Evolutionary conservation across 495 filamentous ascomycete species (phyloP), one percentile per base, ranked within the genome.

Genomic region (Penicillium samsonianum): DNA sequence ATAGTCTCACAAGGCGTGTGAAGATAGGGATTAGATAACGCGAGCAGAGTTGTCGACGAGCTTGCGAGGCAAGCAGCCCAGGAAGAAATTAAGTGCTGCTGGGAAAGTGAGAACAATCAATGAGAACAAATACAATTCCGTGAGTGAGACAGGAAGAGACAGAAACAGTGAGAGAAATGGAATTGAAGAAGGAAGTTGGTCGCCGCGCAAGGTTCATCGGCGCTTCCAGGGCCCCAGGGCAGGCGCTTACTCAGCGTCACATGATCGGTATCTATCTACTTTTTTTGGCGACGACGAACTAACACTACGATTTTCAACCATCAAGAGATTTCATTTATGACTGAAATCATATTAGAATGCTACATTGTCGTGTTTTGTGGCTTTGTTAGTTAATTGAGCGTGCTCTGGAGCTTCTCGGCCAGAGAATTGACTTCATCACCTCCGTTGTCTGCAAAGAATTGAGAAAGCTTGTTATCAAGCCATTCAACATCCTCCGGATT

Each of bases 401-500:
- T 38, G 11, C 14, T 48, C 30, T 53, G n/a, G 10, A 64, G 6
- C 49, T 58, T 63, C 46, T 61, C 35, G 1, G 54, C 38, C 2
- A 63, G 26, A 16, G 22, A 31, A 30, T 38, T 11, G 11, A 63
- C 47, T 2, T 20, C 31, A 43, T 55, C 47, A 14, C 59, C 33
- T 49, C 46, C 9, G 19, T 67, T 63, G n/a, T 61, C 64, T 7
- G 59, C 60, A 56, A 87, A 83, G 55, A 85, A 80, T 4, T 65
- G 58, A 4, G 63, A 67, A 55, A 90, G 61, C 61, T 82, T 82
- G 25, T 81, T 73, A 66, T 90, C 84, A 50, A 90, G 73, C 84
- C 86, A 90, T 56, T 80, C 78, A 4, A 87, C 73, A 72, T 90
- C 87, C 31, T 86, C 82, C 41, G 76, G 80, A 59, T 77, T 86